Base-by-base conservation (phyloP, 306 rosid genomes). In the Vigna hirtella region DNA sequence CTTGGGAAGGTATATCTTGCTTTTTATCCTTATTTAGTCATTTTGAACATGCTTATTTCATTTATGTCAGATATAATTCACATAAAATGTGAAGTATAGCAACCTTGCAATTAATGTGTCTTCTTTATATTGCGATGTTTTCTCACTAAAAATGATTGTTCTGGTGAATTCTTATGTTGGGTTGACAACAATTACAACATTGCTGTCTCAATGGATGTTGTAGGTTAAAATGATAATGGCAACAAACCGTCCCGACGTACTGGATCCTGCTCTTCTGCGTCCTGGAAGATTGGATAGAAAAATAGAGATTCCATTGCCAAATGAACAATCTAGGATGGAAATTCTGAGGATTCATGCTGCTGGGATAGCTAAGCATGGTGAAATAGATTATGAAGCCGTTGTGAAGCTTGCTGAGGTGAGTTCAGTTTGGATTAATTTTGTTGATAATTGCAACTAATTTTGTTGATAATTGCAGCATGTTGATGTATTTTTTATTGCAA, bases 201-300 rank as follows among this genome's bases (percentile, higher is more conserved):
- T 53, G 78, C n/a, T 74, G 57, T 48, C 62, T 70, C 13, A 52
- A 59, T 64, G 49, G 53, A 32, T 76, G 52, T 72, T 72, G 52
- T 75, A 95, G 99, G 98, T 96, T 47, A 96, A 93, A 91, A 93
- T 96, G 91, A 96, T 96, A 74, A 96, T 93, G 97, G 98, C 98
- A 20, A 94, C 98, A 28, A 94, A 94, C 70, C 84, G 97, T 51
- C 98, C 97, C 16, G 98, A 94, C 83, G 95, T 92, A 68, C 90
- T 94, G 66, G 98, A 94, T 77, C 97, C 98, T 63, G 98, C 98
- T 40, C 97, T 94, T 74, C 90, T 94, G 72, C 98, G 98, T 36
- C 98, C 98, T 5, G 97, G 98, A 38, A 85, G 98, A 68, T 86
- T 94, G 55, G 98, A 94, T 83, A 85, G 97, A 74, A 96, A 96